Evolutionary conservation across 2,329 filamentous ascomycete species (phyloP).

Genomic region (Colletotrichum gloeosporioides): DNA sequence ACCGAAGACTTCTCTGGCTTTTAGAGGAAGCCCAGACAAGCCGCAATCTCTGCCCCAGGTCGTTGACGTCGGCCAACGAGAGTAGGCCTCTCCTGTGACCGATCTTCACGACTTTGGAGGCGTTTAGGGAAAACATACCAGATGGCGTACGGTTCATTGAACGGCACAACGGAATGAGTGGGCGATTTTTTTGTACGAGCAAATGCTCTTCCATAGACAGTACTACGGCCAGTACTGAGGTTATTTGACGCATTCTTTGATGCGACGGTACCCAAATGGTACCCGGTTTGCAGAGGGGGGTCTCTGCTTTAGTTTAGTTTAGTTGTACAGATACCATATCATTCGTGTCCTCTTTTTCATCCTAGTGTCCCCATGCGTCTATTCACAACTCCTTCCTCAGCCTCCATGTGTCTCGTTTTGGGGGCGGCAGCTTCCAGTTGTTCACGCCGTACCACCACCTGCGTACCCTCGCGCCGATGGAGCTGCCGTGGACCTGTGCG

Average conservation of each 20-base stretch:
- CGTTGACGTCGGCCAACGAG: conserved; percentile 34
- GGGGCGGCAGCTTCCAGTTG: conserved; percentile 76
- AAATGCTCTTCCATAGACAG: conserved; percentile 7
- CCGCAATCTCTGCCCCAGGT: conserved; percentile 36
- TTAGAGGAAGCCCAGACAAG: conserved; percentile 68
- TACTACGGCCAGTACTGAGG: neutral
- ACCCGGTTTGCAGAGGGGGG: conserved; percentile 9
- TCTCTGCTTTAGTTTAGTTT: conserved; percentile 12
- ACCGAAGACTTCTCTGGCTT: conserved; percentile 55
- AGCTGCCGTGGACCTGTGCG: conserved; percentile 77
- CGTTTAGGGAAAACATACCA: conserved; percentile 9
- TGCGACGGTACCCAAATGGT: neutral
- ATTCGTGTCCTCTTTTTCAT: neutral
- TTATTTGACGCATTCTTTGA: neutral
- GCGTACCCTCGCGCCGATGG: conserved; percentile 76
- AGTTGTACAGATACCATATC: conserved; percentile 21
- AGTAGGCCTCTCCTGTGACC: conserved; percentile 24
- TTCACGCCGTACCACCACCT: conserved; percentile 97
- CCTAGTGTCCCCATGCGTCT: neutral
- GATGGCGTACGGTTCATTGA: conserved; percentile 18
- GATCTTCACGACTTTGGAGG: neutral
- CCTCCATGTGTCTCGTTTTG: conserved; percentile 25
- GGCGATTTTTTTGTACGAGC: neutral
- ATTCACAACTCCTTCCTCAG: conserved; percentile 11
- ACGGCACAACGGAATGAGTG: neutral